phyloP scores from a whole-genome alignment of 495 filamentous ascomycete species.

The Aspergillus sclerotiicarbonarius region DNA sequence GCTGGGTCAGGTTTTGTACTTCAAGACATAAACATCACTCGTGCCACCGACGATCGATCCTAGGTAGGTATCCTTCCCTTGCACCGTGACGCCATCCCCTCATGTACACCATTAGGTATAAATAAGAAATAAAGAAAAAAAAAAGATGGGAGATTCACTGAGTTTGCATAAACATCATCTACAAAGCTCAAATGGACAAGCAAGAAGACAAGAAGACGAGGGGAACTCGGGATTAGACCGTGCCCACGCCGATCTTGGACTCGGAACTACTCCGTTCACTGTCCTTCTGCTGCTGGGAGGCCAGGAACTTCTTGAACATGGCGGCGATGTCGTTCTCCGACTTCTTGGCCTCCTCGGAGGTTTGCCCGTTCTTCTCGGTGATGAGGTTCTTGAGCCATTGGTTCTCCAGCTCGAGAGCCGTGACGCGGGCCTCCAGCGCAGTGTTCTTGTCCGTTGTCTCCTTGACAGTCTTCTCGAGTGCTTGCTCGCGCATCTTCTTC shows the following conservation, averaged over 20 bases:
- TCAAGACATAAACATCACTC: constrained; percentile 17
- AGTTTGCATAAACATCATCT: constrained; percentile 2
- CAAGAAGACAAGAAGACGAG: constrained; percentile 6
- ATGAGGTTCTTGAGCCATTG: constrained; percentile 93
- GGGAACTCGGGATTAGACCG: constrained; percentile 4
- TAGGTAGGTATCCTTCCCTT: not conserved
- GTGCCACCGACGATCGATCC: constrained; percentile 4
- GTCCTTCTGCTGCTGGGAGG: constrained; percentile 37
- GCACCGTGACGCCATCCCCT: constrained; percentile 16
- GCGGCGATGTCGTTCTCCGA: constrained; percentile 45
- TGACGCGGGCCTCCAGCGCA: constrained; percentile 76
- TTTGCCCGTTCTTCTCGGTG: constrained; percentile 78
- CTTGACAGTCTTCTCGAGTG: constrained; percentile 83
- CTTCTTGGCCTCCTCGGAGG: constrained; percentile 33
- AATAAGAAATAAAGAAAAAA: constrained; percentile 3
- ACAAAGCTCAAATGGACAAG: constrained; percentile 9
- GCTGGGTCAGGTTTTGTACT: not conserved
- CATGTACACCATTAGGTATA: constrained; percentile 5
- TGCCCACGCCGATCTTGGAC: constrained; percentile 43
- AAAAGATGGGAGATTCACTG: not conserved
- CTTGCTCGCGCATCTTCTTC: constrained; percentile 98
- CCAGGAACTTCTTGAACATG: constrained; percentile 51
- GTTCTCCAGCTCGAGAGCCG: constrained; percentile 90
- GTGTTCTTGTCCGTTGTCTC: constrained; percentile 83
- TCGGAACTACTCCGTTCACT: constrained; percentile 35